phyloP scores from a whole-genome alignment of 2,329 filamentous ascomycete species.

The Apiospora malaysiana region DNA sequence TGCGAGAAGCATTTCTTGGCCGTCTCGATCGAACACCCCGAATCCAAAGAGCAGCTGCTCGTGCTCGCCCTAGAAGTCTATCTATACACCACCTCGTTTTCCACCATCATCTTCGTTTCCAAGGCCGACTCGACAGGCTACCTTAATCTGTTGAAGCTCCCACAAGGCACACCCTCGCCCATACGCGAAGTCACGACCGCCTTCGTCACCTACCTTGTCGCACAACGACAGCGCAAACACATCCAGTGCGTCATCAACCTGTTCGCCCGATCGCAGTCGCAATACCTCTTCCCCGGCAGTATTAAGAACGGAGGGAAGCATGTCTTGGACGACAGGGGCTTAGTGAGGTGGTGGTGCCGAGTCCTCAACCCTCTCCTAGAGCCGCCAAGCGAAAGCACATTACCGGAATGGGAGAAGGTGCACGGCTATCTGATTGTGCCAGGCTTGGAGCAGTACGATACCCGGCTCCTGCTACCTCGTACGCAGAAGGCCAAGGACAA shows the following conservation, averaged over 20 bases:
- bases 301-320: constrained; percentile 86
- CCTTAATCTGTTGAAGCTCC: constrained; percentile 69
- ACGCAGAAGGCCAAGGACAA: constrained; percentile 54
- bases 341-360: constrained; percentile 96
- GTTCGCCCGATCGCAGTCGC: constrained; percentile 89
- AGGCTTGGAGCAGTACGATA: constrained; percentile 83
- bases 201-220: constrained; percentile 78
- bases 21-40: constrained; percentile 50
- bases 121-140: constrained; percentile 98
- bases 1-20: constrained; percentile 82
- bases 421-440: constrained; percentile 87
- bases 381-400: constrained; percentile 43
- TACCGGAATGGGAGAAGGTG: constrained; percentile 51
- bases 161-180: constrained; percentile 70
- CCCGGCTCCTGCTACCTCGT: constrained; percentile 76
- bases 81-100: constrained; percentile 80
- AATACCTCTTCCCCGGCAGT: constrained; percentile 95
- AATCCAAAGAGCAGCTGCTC: constrained; percentile 59
- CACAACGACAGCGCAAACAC: constrained; percentile 66
- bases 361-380: constrained; percentile 79
- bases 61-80: constrained; percentile 86
- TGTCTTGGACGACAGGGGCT: constrained; percentile 84
- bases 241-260: constrained; percentile 81
- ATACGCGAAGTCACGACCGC: constrained; percentile 75
- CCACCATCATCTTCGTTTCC: constrained; percentile 90